Evolutionary conservation across 2,329 filamentous ascomycete species (phyloP), one percentile per base, ranked within the genome.

Genomic region (Pezicula carpinea): DNA sequence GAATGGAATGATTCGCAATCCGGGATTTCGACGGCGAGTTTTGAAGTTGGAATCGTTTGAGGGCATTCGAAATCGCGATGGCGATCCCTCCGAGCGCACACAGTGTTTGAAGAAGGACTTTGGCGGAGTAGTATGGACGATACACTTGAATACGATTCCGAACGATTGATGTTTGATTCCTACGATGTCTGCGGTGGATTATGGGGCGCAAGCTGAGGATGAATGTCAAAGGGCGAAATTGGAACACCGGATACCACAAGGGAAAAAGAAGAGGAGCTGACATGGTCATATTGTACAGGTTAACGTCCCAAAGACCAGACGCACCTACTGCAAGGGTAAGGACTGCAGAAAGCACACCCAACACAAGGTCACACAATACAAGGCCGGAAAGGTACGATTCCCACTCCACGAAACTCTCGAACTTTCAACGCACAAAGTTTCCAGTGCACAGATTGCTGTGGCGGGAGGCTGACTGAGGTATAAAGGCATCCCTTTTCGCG

Each of bases 311-410:
- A 96, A 96, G 82, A 96, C 90, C 73, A 85, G 90, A 72, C 87
- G 89, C 79, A 96, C 91, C 74, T 96, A 90, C 80, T 95, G 89
- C 89, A 95, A 95, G 82, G 87, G 87, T 80, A 91, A 87, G 81
- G 83, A 89, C 69, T 95, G 90, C 88, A 82, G 80, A 68, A 89
- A 90, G 79, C 87, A 91, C 82, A 89, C 85, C 68, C 84, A 89
- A 74, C 87, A 91, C 82, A 89, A 89, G 79, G 88, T 93, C 70
- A 93, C 89, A 64, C 89, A 95, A 79, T 95, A 96, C 86, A 96
- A 95, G 81, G 88, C 89, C 70, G 89, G 89, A 75, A 95, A 95
- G 84, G 83, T 86, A 73, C 64, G 36, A 49, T 44, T 33, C 33
- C 39, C 4, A 38, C 39, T 26, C 10, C 36, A 33, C 22, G 29